phyloP scores from a whole-genome alignment of 1,139 yeast species.

The Komagataea norvegica region DNA sequence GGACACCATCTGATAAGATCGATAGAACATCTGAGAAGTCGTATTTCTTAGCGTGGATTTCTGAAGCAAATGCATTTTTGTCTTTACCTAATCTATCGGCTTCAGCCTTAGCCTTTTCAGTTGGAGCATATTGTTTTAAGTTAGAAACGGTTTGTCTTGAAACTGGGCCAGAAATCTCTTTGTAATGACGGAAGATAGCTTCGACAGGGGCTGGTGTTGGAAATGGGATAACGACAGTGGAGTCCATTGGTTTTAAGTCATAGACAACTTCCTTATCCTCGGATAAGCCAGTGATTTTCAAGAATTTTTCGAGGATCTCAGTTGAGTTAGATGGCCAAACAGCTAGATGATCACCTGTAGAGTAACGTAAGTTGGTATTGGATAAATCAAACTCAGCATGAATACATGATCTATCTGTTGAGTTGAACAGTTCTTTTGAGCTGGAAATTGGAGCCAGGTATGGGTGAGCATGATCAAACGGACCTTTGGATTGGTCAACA shows the following conservation, averaged over 20 bases:
- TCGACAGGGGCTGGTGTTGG: constrained; percentile 91
- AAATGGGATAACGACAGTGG: constrained; percentile 72
- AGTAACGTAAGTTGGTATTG: constrained; percentile 69
- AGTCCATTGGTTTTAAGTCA: constrained; percentile 65
- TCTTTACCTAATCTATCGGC: constrained; percentile 58
- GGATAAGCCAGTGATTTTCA: constrained; percentile 57
- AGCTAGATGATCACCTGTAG: constrained; percentile 96
- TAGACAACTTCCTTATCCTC: constrained; percentile 54
- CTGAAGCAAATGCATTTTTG: constrained; percentile 61
- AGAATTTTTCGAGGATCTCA: constrained; percentile 63
- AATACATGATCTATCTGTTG: constrained; percentile 67
- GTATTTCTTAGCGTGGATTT: constrained; percentile 54
- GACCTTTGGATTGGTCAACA: constrained; percentile 55
- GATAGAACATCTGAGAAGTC: constrained; percentile 77
- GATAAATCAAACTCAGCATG: constrained; percentile 87
- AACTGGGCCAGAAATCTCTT: constrained; percentile 90
- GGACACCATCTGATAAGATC: constrained; percentile 51
- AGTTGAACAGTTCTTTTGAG: constrained; percentile 67
- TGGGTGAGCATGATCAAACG: constrained; percentile 82
- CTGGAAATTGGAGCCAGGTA: constrained; percentile 63
- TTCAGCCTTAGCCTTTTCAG: constrained; percentile 48
- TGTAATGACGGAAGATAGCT: constrained; percentile 77
- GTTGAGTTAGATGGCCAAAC: constrained; percentile 89
- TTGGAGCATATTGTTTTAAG: constrained; percentile 83
- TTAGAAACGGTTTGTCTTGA: constrained; percentile 82